Conservation (phyloP, 306 rosid species). For the Prunus dulcis region DNA sequence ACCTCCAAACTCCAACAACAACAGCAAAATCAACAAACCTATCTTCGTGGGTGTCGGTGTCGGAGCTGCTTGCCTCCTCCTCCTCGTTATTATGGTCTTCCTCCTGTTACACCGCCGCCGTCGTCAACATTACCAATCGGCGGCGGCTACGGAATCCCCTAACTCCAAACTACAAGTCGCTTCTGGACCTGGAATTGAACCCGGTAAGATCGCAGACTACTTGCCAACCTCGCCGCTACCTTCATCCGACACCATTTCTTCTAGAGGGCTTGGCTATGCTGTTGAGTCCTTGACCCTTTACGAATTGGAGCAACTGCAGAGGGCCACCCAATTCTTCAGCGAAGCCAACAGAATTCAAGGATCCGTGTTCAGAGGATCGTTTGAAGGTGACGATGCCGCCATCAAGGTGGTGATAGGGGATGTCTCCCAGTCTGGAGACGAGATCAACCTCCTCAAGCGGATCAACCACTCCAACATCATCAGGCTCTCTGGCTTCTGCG, state of each 20-base stretch:
- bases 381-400: slow-evolving; percentile 73
- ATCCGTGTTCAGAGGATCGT: slow-evolving; percentile 51
- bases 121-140: not conserved
- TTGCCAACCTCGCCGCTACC: not conserved
- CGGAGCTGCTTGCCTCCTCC: slow-evolving; percentile 30
- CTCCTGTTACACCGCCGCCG: slow-evolving; percentile 14
- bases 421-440: slow-evolving; percentile 30
- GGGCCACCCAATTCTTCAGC: slow-evolving; percentile 44
- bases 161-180: not conserved
- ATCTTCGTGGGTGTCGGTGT: slow-evolving; percentile 43
- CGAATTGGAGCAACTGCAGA: slow-evolving; percentile 43
- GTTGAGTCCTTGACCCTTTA: slow-evolving; percentile 56
- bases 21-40: slow-evolving; percentile 34
- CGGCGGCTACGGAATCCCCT: not conserved
- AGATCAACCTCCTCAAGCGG: slow-evolving; percentile 59
- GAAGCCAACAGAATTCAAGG: slow-evolving; percentile 52
- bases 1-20: not conserved
- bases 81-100: slow-evolving; percentile 7
- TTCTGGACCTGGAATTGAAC: not conserved
- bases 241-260: slow-evolving; percentile 24
- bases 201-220: not conserved
- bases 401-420: slow-evolving; percentile 66
- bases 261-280: slow-evolving; percentile 46
- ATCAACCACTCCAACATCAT: slow-evolving; percentile 67
- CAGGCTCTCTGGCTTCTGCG: slow-evolving; percentile 76